Evolutionary conservation across 2,329 filamentous ascomycete genomes (phyloP).

Genomic region (Lasiodiplodia citricola): DNA sequence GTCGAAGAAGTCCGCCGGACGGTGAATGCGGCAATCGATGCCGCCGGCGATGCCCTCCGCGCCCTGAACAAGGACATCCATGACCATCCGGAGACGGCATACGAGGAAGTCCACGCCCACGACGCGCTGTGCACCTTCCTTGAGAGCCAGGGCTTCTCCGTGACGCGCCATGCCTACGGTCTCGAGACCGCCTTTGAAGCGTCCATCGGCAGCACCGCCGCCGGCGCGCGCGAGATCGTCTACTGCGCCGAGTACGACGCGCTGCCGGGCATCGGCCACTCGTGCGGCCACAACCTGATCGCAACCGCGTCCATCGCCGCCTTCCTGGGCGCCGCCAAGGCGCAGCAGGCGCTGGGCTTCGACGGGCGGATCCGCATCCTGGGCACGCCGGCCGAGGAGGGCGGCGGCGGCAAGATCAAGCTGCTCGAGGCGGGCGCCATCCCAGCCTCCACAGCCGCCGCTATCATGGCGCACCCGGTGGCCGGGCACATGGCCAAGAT

Average conservation of each 20-base stretch:
- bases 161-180: conserved; percentile 41
- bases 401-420: conserved; percentile 58
- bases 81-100: conserved; percentile 33
- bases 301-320: conserved; percentile 55
- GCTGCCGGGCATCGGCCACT: conserved; percentile 58
- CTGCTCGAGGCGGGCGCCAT: conserved; percentile 53
- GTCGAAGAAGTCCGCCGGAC: background rate
- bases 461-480: conserved; percentile 37
- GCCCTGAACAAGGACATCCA: conserved; percentile 33
- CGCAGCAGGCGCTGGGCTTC: conserved; percentile 50
- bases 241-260: conserved; percentile 59
- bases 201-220: conserved; percentile 36
- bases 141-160: conserved; percentile 30
- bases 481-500: conserved; percentile 32
- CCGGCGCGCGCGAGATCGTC: conserved; percentile 41
- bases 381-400: conserved; percentile 62
- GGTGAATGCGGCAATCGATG: conserved; percentile 25
- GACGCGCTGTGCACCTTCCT: conserved; percentile 33
- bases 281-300: conserved; percentile 63
- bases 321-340: conserved; percentile 54
- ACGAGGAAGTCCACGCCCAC: conserved; percentile 34
- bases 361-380: conserved; percentile 54
- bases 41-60: conserved; percentile 25
- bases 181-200: conserved; percentile 43
- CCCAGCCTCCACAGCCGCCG: conserved; percentile 31